Evolutionary conservation across 139 green algal species (phyloP), one percentile per base, ranked within the genome.

Genomic region (Picochlorum sp.): DNA sequence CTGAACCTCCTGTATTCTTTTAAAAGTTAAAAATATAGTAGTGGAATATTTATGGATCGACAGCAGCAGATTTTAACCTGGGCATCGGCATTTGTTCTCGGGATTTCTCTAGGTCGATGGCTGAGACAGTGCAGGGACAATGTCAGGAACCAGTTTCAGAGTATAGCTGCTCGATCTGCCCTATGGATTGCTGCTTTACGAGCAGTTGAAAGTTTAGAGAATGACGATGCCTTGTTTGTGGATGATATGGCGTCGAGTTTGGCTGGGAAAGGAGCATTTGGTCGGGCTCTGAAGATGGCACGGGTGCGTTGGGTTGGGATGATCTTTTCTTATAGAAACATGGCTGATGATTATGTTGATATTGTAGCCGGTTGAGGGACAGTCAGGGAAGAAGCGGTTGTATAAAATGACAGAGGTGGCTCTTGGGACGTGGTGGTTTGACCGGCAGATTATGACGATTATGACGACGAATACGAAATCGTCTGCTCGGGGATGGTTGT

Each of bases 381-480:
- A 54, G 16, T 20, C 47, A 13, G 21, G 21, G 20, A 16, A 58
- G 20, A 28, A 50, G 13, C n/a, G 58, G 15, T 31, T 65, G n/a
- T 65, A 65, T 23, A 65, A 57, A 59, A 65, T 65, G 20, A 50
- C 41, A 9, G 20, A 26, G 16, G 44, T 69, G 18, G 45, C 45
- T 15, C 16, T 49, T 20, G n/a, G 41, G 13, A 57, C 49, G n/a
- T 76, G 62, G 61, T 76, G 69, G 69, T 70, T 76, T 66, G 69
- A 76, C 20, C 38, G 21, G 6, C 52, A 66, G 41, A 63, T 76
- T 6, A 18, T 62, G 11, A 38, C 16, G 1, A 55, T 56, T 45
- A 54, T 76, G 45, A 49, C 9, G 6, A 57, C 58, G 13, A 21
- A 21, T 59, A 23, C 58, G 26, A 65, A 28, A 28, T 26, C 58